Conservation (phyloP, 1,284 basidiomycete species). For the Apiotrichum gamsii region DNA sequence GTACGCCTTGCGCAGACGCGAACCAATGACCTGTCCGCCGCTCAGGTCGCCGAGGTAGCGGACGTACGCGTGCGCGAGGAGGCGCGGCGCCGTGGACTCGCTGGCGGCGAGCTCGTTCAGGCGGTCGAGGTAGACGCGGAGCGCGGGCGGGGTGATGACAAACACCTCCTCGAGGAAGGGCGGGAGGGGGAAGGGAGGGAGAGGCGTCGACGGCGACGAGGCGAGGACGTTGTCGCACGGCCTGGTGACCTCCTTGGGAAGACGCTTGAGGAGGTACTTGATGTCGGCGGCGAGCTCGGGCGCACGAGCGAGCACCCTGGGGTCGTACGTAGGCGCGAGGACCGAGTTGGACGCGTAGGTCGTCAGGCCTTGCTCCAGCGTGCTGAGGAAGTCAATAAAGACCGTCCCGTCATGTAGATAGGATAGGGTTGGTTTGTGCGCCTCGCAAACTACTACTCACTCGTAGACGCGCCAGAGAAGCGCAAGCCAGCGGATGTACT, state of each 20-base stretch:
- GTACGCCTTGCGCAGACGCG: constrained; percentile 61
- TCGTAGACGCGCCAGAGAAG: constrained; percentile 72
- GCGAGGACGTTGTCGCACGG: constrained; percentile 3
- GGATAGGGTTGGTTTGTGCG: too few relatives aligned
- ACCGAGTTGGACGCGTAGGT: constrained; percentile 58
- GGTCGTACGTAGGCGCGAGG: constrained; percentile 65
- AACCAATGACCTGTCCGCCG: constrained; percentile 69
- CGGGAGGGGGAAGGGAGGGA: constrained; percentile 53
- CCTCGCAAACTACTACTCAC: constrained; percentile 50
- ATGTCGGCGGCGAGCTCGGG: constrained; percentile 61
- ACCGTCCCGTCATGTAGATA: too few relatives aligned
- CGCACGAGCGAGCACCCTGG: constrained; percentile 59
- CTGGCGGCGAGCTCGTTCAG: constrained; percentile 52
- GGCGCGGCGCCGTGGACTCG: constrained; percentile 52
- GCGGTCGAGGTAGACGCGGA: constrained; percentile 54
- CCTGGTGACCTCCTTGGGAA: constrained; percentile 15
- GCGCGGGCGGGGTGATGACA: constrained; percentile 51
- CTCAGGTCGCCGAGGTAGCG: constrained; percentile 80
- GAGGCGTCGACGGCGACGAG: constrained; percentile 39
- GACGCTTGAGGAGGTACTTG: constrained; percentile 53
- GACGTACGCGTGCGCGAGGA: constrained; percentile 74
- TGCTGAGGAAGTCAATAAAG: constrained; percentile 43
- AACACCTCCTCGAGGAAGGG: constrained; percentile 40
- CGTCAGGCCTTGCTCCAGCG: constrained; percentile 62
- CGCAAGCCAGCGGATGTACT: constrained; percentile 65